Evolutionary conservation across 2,329 filamentous ascomycete genomes (phyloP), one percentile per base, ranked within the genome.

Genomic region (Ustulina deusta): DNA sequence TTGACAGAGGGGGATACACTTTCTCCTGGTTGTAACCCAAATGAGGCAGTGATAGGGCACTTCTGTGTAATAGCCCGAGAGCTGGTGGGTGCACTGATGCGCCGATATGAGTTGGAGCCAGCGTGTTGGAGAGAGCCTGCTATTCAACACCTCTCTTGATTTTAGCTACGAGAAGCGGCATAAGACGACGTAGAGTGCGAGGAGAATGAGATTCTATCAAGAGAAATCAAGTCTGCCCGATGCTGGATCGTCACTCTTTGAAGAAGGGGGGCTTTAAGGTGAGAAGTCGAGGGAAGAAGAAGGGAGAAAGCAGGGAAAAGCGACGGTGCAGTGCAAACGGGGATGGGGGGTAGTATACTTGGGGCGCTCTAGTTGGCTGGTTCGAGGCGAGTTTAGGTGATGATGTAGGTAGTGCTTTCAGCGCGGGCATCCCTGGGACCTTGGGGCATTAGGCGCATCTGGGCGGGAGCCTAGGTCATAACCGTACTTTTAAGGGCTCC

Each of bases 381-480:
- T 42, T 58, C 36, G 36, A 34, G 62, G 58, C 49, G 40, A 44
- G 27, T 27, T 61, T 63, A 62, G 61, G 59, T 59, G 63, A 67
- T 68, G 67, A 69, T 69, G 69, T 69, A 66, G 66, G 69, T 66
- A 67, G 68, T 64, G 61, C 46, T 62, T 67, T 69, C 63, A 69
- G 69, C 32, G 40, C 58, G 38, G 54, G 57, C 38, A 48, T 54
- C 51, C 51, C 51, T 38, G 54, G 36, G 22, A 15, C n/a, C 9
- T 32, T 25, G 13, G 32, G 44, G 54, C 61, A 36, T 60, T 65
- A 65, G 68, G 58, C 38, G 51, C 38, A 27, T 40, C 38, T 22
- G 32, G 40, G 58, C 27, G 61, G 52, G 52, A 51, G 62, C 38
- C 48, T 70, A 69, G 63, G 63, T 69, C 63, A 65, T 71, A 57